A percentile compares a stretch with the other conserved stretches of the same genome.
Conservation (phyloP, 768 basidiomycete species). For the Trametes cubensis region DNA sequence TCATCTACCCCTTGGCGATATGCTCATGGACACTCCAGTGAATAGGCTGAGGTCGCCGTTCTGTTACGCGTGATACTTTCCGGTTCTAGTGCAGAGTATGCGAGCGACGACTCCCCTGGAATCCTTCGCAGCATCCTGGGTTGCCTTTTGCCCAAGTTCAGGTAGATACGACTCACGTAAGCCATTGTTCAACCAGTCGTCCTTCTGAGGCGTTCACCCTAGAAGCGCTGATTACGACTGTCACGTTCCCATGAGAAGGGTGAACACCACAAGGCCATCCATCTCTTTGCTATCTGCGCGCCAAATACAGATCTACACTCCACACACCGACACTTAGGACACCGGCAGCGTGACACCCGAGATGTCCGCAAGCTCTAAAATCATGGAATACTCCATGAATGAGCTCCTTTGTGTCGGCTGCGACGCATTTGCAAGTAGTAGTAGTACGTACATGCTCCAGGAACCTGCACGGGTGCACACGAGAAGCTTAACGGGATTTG, state of each 20-base stretch:
- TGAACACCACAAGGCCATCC: neutral
- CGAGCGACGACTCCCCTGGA: neutral
- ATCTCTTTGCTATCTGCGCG: neutral
- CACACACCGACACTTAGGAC: too few relatives aligned
- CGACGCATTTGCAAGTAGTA: neutral
- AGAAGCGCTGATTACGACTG: neutral
- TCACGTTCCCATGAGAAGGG: slow-evolving; percentile 5
- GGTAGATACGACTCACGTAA: slow-evolving; percentile 8
- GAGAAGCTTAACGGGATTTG: slow-evolving; percentile 19
- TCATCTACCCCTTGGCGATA: too few relatives aligned
- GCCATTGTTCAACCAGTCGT: neutral
- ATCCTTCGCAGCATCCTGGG: neutral
- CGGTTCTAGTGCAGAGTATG: slow-evolving; percentile 2
- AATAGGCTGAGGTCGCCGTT: too few relatives aligned
- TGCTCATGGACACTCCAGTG: too few relatives aligned
- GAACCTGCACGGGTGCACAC: neutral
- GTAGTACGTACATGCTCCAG: slow-evolving; percentile 1
- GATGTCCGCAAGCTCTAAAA: too few relatives aligned
- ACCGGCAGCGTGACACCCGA: too few relatives aligned
- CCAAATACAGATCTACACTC: too few relatives aligned
- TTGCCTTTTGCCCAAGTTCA: neutral
- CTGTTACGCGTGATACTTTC: neutral
- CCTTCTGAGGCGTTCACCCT: neutral
- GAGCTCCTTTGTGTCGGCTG: too few relatives aligned
- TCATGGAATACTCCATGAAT: too few relatives aligned